Conservation (phyloP, 2,329 filamentous ascomycete species). For the Metarhizium album region DNA sequence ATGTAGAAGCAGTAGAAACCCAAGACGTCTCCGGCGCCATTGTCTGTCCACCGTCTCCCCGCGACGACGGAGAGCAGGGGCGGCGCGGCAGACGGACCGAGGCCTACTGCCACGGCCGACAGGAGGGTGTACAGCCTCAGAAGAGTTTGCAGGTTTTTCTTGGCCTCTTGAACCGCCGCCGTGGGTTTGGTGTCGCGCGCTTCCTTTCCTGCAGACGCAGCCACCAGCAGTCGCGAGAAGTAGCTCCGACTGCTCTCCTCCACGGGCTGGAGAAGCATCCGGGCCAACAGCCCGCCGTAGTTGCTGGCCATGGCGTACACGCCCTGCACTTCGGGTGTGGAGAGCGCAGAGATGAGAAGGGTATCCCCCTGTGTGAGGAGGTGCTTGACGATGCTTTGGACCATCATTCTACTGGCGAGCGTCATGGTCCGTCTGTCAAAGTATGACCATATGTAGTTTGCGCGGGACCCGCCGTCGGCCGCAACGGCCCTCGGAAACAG, state of each 20-base stretch:
- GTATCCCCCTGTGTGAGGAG: conserved; percentile 90
- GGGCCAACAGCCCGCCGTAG: conserved; percentile 80
- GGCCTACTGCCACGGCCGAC: conserved; percentile 52
- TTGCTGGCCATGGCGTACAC: conserved; percentile 90
- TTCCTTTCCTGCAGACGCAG: conserved; percentile 12
- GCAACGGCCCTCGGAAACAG: conserved; percentile 42
- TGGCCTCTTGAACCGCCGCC: conserved; percentile 28
- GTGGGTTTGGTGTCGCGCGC: conserved; percentile 5
- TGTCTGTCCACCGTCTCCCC: conserved; percentile 63
- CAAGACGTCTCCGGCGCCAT: conserved; percentile 63
- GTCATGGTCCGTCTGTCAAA: conserved; percentile 62
- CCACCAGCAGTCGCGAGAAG: conserved; percentile 67
- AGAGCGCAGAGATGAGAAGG: conserved; percentile 69
- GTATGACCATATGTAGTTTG: conserved; percentile 41
- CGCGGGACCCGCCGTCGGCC: conserved; percentile 4
- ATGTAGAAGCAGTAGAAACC: conserved; percentile 86
- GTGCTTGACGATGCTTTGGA: conserved; percentile 86
- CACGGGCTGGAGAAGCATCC: conserved; percentile 86
- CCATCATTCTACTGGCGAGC: conserved; percentile 70
- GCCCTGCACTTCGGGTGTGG: conserved; percentile 71
- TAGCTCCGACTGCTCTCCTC: conserved; percentile 88
- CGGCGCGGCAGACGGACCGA: conserved; percentile 69
- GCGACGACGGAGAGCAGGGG: conserved; percentile 65
- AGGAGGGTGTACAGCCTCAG: conserved; percentile 66
- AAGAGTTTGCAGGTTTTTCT: conserved; percentile 48